phyloP scores from a whole-genome alignment of 2,329 filamentous ascomycete species.

The Furcasterigmium furcatum region DNA sequence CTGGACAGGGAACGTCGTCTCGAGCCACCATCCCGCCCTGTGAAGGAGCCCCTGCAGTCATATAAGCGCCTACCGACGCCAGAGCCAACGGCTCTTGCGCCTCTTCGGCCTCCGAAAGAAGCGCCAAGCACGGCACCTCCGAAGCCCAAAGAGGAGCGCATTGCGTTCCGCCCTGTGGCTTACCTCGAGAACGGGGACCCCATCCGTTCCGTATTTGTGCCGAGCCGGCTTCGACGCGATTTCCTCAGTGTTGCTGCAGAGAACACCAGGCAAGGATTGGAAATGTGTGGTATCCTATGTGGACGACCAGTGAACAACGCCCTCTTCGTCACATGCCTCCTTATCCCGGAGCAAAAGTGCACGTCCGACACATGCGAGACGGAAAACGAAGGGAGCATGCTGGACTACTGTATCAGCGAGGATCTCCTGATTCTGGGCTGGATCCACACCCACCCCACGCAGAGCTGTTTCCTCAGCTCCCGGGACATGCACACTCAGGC shows the following conservation, averaged over 20 bases:
- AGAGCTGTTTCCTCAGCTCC: slow-evolving; percentile 97
- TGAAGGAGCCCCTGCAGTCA: slow-evolving; percentile 7
- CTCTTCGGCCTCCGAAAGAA: slow-evolving; percentile 34
- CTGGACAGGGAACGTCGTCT: background rate
- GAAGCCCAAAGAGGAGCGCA: slow-evolving; percentile 49
- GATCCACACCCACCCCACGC: slow-evolving; percentile 97
- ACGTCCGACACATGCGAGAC: slow-evolving; percentile 96
- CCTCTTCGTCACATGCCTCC: slow-evolving; percentile 81
- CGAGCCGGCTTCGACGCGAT: slow-evolving; percentile 65
- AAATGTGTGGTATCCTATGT: slow-evolving; percentile 94
- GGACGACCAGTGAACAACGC: slow-evolving; percentile 90
- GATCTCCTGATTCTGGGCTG: slow-evolving; percentile 87
- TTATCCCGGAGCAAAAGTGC: slow-evolving; percentile 87
- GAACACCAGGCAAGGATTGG: slow-evolving; percentile 80
- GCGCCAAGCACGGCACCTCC: slow-evolving; percentile 7
- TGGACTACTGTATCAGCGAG: slow-evolving; percentile 84
- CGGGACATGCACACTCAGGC: slow-evolving; percentile 90
- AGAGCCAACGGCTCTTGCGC: slow-evolving; percentile 8
- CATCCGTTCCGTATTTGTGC: slow-evolving; percentile 84
- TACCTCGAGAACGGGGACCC: slow-evolving; percentile 88
- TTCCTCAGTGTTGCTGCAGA: slow-evolving; percentile 72
- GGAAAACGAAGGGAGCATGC: slow-evolving; percentile 77
- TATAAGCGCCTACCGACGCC: slow-evolving; percentile 5
- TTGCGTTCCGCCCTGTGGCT: slow-evolving; percentile 79
- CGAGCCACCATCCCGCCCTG: slow-evolving; percentile 6